Base-by-base conservation (phyloP, 805 yeast genomes). In the Cyberlindnera lachancei region DNA sequence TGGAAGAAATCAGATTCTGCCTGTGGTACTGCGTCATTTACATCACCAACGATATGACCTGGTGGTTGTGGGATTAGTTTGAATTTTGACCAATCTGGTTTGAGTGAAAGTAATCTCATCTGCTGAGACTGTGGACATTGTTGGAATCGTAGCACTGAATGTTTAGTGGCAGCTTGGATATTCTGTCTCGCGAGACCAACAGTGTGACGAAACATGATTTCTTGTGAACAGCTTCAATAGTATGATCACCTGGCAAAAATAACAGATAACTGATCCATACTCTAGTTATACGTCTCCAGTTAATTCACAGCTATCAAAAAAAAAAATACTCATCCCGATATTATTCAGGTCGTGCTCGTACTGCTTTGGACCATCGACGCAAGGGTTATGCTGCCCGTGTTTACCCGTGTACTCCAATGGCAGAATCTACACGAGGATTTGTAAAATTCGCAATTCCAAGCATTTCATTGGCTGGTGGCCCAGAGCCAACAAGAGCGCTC, bases 41-140 rank as follows among this genome's bases (percentile, higher is more conserved):
- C 80, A 11, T 77, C 70, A 15, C 88, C 92, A 15, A 73, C 73
- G 35, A 81, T 72, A 51, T 66, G 59, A 14, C 90, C 90, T 25
- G 85, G 82, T 11, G 88, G 88, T 53, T 80, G 84, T 30, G 73
- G 71, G 30, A 64, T 71, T 29, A 73, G 60, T 48, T 68, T 73
- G 31, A 53, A 50, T 33, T 56, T 57, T 12, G 48, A 33, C 18
- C 55, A 42, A 32, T 51, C 38, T 12, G 60, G 57, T 33, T 38
- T 50, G 13, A 50, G 38, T 2, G 50, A 35, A 19, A 38, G 21
- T 19, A 27, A 9, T 18, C 13, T 12, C 9, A 17, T 19, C n/a
- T n/a, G n/a, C n/a, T n/a, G n/a, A n/a, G n/a, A n/a, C n/a, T n/a
- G n/a, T n/a, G n/a, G n/a, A n/a, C n/a, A n/a, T n/a, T n/a, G n/a